phyloP scores from a whole-genome alignment of 2,329 filamentous ascomycete genomes.

The Diaporthe ampelina region DNA sequence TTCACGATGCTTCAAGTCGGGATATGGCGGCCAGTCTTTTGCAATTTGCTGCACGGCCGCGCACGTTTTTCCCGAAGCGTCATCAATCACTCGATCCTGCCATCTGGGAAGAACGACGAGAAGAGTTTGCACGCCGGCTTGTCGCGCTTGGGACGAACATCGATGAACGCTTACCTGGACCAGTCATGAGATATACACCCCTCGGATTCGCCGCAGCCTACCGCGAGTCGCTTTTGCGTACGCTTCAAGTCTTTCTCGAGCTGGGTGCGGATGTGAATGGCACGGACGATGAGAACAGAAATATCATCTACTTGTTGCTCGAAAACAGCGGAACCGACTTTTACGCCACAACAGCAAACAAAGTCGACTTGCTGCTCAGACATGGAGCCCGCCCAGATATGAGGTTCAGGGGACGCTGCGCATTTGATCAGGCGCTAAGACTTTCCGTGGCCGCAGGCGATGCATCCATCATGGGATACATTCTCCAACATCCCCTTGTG shows the following conservation, averaged over 20 bases:
- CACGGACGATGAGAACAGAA: neutral
- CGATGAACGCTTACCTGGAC: neutral
- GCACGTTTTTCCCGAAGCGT: neutral
- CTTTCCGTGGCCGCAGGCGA: neutral
- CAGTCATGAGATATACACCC: neutral
- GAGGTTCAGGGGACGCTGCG: neutral
- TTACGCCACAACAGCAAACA: neutral
- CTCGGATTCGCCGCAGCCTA: neutral
- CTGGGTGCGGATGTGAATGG: neutral
- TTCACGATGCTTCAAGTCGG: too few relatives aligned
- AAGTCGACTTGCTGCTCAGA: neutral
- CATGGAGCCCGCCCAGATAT: neutral
- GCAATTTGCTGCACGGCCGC: neutral
- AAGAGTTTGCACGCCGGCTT: neutral
- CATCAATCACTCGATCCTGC: neutral
- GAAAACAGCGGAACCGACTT: rapidly evolving
- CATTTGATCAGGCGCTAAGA: neutral
- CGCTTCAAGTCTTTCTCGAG: neutral
- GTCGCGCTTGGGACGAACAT: neutral
- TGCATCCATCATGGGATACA: neutral
- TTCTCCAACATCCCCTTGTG: neutral
- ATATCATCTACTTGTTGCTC: neutral
- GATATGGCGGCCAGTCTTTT: neutral
- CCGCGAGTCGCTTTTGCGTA: neutral
- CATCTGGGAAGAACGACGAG: neutral